A percentile compares a stretch with the other conserved stretches of the same genome.
These are phyloP conservation scores for Petunia hybrid DNA, from an alignment of 305 asterid species.

Conservation along the genomic window DNA sequence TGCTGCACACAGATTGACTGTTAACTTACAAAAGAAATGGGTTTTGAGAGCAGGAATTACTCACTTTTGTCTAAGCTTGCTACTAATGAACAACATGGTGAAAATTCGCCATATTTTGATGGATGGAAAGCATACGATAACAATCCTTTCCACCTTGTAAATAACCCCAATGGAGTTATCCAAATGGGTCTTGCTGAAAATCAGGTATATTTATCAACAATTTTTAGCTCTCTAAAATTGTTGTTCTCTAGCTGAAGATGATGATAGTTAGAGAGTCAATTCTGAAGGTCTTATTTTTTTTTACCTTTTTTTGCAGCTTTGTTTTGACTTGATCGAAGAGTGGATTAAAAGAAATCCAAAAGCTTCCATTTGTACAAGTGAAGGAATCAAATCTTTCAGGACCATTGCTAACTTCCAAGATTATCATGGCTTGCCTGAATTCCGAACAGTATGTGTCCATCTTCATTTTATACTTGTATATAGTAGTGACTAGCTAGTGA, in stretches of 20 bases:
- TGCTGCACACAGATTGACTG: too few species aligned
- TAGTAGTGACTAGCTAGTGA: not conserved
- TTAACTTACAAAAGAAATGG: conserved; percentile 37
- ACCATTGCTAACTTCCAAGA: conserved; percentile 72
- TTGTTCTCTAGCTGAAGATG: not conserved
- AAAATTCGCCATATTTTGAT: conserved; percentile 78
- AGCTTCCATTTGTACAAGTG: conserved; percentile 71
- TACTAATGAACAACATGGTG: conserved; percentile 69
- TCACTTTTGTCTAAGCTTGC: conserved; percentile 61
- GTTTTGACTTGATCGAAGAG: conserved; percentile 54
- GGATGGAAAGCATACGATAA: conserved; percentile 88
- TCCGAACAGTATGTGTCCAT: conserved; percentile 54
- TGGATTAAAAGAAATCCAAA: conserved; percentile 69
- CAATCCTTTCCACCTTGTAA: conserved; percentile 65
- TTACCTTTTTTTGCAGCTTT: conserved; percentile 55
- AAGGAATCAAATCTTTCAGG: conserved; percentile 66
- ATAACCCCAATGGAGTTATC: conserved; percentile 72
- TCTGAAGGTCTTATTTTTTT: not conserved
- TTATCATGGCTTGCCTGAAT: conserved; percentile 81
- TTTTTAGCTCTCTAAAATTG: not conserved
- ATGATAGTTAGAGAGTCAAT: not conserved
- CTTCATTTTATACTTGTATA: not conserved
- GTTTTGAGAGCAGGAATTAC: conserved; percentile 27
- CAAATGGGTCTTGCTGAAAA: conserved; percentile 96
- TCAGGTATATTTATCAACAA: conserved; percentile 45